Conservation (phyloP, 1,139 yeast genomes). For the Suhomyces coccinellae region DNA sequence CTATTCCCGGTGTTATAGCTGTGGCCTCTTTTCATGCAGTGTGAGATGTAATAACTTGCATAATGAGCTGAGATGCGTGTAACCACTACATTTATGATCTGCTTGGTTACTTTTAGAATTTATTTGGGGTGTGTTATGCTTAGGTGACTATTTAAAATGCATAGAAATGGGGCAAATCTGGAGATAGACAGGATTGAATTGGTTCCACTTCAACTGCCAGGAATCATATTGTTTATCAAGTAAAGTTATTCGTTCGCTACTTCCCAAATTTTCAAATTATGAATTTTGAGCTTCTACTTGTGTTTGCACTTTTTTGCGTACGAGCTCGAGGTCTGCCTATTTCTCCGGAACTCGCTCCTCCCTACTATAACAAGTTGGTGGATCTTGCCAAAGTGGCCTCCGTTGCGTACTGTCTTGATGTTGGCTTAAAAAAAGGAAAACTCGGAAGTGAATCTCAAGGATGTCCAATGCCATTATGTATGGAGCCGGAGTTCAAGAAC, state of each 20-base stretch:
- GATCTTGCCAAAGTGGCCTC: slow-evolving; percentile 40
- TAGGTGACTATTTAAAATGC: background rate
- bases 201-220: too few species aligned
- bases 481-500: slow-evolving; percentile 19
- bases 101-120: background rate
- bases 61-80: slow-evolving; percentile 44
- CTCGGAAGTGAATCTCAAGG: slow-evolving; percentile 20
- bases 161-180: too few species aligned
- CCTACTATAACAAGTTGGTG: slow-evolving; percentile 28
- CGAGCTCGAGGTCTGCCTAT: background rate
- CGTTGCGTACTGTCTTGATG: slow-evolving; percentile 39
- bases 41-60: slow-evolving; percentile 44
- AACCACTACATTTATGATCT: background rate
- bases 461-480: slow-evolving; percentile 28
- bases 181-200: too few species aligned
- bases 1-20: slow-evolving; percentile 41
- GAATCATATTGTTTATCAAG: too few species aligned
- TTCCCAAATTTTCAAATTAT: background rate
- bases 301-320: background rate
- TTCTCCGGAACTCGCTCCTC: background rate
- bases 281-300: background rate
- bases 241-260: too few species aligned
- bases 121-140: background rate
- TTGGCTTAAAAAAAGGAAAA: slow-evolving; percentile 30
- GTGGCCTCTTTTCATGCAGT: slow-evolving; percentile 47